Evolutionary conservation across 148 eudicot species (phyloP), one percentile per base, ranked within the genome.

Genomic region (Spergularia bocconei): DNA sequence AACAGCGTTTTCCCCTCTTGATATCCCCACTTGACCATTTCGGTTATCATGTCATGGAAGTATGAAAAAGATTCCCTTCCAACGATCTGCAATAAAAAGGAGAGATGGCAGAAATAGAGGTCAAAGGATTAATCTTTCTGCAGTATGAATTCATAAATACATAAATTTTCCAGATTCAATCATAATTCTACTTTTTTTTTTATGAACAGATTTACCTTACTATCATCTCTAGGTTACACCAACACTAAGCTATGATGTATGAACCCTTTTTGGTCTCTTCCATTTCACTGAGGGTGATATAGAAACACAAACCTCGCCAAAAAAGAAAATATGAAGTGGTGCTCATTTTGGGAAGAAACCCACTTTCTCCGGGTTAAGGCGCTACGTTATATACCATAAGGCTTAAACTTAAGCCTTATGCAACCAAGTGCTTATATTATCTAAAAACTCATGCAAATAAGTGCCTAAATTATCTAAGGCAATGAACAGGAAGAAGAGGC

Each of bases 1-100:
- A 96, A 96, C 53, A 96, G 88, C 15, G 99, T 92, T 86, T 85
- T 91, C 57, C 99, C 99, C 86, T 96, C 99, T 80, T 91, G 77
- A 78, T 84, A 96, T 33, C 99, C 99, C 99, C 99, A 96, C 19
- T 83, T 89, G 79, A 86, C 76, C 92, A 96, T 86, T 83, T 96
- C 89, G 51, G 86, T 86, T 72, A 96, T 96, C 99, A 96, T 89
- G 73, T 96, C 99, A 82, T 96, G 99, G 73, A 89, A 96, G 83
- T 96, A 96, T 80, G 85, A 89, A 57, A 91, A 90, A 69, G 79
- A 67, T 63, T 96, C 99, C 70, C 85, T 77, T 57, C 98, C 94
- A 82, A 96, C 71, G 63, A 92, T 77, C 98, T 95, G 87, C 76
- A 84, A 56, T 57, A 57, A 58, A 69, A 62, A 57, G 10, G 44